phyloP scores from a whole-genome alignment of 2,329 filamentous ascomycete species.

The Ascocoryne sarcoides region DNA sequence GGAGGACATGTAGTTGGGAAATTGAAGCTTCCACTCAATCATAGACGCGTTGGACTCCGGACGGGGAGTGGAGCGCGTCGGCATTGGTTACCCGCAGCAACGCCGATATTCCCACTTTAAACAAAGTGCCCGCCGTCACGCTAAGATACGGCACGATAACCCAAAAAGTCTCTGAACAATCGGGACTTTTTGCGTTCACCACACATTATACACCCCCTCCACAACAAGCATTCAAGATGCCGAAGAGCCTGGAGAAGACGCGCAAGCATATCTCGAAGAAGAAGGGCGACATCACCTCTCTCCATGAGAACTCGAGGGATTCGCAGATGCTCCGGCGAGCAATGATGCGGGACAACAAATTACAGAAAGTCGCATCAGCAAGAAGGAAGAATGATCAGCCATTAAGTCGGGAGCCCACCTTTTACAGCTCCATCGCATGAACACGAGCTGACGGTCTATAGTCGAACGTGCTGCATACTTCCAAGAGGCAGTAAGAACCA shows the following conservation, averaged over 20 bases:
- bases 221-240: too few relatives aligned
- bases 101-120: too few relatives aligned
- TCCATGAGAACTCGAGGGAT: constrained; percentile 86
- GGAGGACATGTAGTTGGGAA: too few relatives aligned
- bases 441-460: constrained; percentile 29
- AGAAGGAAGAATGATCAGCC: constrained; percentile 67
- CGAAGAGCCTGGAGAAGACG: constrained; percentile 70
- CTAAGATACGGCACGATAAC: background rate
- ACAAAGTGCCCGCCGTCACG: too few relatives aligned
- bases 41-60: background rate
- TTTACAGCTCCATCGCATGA: constrained; percentile 1
- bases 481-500: constrained; percentile 52
- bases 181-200: too few relatives aligned
- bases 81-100: background rate
- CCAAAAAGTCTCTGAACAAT: background rate
- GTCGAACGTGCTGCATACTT: constrained; percentile 65
- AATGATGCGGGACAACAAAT: constrained; percentile 69
- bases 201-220: too few relatives aligned
- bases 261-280: constrained; percentile 88
- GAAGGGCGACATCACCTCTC: constrained; percentile 60
- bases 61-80: background rate
- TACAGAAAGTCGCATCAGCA: constrained; percentile 61
- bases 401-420: constrained; percentile 43
- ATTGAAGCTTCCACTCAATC: too few relatives aligned
- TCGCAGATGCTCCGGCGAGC: constrained; percentile 74